phyloP scores from a whole-genome alignment of 192 early-diverging fungal species.

The Rhizophagus prolifer region DNA sequence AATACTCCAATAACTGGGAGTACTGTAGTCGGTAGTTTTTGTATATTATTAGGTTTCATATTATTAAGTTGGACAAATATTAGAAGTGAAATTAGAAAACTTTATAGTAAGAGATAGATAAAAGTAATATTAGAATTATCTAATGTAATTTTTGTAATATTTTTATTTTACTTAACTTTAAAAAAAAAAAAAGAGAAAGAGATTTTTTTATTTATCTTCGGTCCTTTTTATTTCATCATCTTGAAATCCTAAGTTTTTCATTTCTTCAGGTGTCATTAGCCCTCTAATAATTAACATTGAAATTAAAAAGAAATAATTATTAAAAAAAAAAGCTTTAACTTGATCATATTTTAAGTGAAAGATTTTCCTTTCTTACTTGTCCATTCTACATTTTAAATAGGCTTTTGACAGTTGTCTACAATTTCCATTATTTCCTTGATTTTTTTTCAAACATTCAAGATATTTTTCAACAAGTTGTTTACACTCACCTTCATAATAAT shows the following conservation, averaged over 20 bases:
- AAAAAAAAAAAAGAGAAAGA: too few species aligned
- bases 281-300: slow-evolving; percentile 40
- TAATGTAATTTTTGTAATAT: background rate
- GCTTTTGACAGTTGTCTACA: slow-evolving; percentile 74
- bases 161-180: background rate
- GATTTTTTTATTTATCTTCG: background rate
- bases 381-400: slow-evolving; percentile 91
- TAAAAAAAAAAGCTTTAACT: too few species aligned
- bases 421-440: slow-evolving; percentile 65
- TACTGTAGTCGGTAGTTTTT: slow-evolving; percentile 18
- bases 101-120: background rate
- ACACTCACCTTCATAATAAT: slow-evolving; percentile 66
- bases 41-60: slow-evolving; percentile 19
- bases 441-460: slow-evolving; percentile 72
- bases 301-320: too few species aligned
- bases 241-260: slow-evolving; percentile 69
- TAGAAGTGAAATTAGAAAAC: background rate
- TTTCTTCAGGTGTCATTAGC: slow-evolving; percentile 65
- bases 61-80: slow-evolving; percentile 19
- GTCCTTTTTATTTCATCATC: slow-evolving; percentile 40
- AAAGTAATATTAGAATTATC: too few species aligned
- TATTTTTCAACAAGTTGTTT: slow-evolving; percentile 76
- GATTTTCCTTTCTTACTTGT: slow-evolving; percentile 58
- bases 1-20: background rate
- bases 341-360: too few species aligned